Conservation (phyloP, 2,329 filamentous ascomycete genomes). For the Blumeria hordei region DNA sequence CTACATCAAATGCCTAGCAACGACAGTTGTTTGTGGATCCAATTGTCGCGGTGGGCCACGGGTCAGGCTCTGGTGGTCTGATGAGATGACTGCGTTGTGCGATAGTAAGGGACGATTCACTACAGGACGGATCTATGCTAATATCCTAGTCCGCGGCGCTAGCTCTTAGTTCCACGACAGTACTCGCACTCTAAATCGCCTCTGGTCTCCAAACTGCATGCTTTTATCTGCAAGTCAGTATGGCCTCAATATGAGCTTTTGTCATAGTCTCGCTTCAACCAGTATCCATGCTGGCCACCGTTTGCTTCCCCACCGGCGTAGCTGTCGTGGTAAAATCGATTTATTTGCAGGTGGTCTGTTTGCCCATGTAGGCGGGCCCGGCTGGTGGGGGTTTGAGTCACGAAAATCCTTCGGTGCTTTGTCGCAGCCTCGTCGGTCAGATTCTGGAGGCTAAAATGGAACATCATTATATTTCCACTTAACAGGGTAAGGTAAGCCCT, state of each 20-base stretch:
- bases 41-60: too few relatives aligned
- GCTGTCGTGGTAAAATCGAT: not conserved
- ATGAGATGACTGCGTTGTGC: not conserved
- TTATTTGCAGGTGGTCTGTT: not conserved
- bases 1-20: too few relatives aligned
- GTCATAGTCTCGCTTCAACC: not conserved
- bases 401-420: not conserved
- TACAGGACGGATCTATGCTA: not conserved
- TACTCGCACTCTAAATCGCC: not conserved
- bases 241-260: not conserved
- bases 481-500: not conserved
- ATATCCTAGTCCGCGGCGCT: not conserved
- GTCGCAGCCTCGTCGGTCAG: not conserved
- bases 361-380: not conserved
- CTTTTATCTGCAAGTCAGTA: not conserved
- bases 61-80: not conserved
- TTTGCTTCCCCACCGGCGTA: not conserved
- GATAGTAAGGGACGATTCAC: not conserved
- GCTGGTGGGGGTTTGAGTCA: not conserved
- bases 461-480: not conserved
- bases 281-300: not conserved
- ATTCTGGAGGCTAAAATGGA: not conserved
- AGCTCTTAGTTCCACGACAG: not conserved
- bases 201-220: not conserved
- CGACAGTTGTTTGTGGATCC: too few relatives aligned